Base-by-base conservation (phyloP, 805 yeast species). In the Hemisphaericaspora nanyangensis region DNA sequence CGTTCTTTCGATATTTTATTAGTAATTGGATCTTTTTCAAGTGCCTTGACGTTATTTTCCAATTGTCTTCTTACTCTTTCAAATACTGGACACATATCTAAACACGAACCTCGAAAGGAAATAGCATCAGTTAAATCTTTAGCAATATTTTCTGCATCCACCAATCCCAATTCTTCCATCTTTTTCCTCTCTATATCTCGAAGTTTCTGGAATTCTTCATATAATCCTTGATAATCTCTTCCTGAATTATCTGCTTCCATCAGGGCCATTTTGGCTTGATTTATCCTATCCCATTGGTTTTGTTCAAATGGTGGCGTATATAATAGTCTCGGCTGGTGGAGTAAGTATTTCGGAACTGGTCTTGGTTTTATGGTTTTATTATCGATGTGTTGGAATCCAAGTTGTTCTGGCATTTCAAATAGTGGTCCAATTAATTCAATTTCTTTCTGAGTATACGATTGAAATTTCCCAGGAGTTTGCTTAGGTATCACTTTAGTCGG, bases 51-150 rank as follows among this genome's bases (percentile, higher is more conserved):
- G 50, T 90, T 90, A 51, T 89, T 88, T 56, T 93, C 96, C 40
- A 82, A 78, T 3, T 84, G 76, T 63, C 99, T 75, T 55, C 95
- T 75, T 1, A 90, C 84, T 51, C 98, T 74, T 62, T 93, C 99
- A 62, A 82, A 91, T 0, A 79, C 77, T 0, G 99, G 98, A 60
- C 99, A 93, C 98, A 91, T 93, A 45, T 88, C 95, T 31, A 68
- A 58, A 60, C 99, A 93, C 1, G 95, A 76, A 3, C 99, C 99
- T 42, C 78, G 77, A 55, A 93, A 93, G 2, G 74, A 59, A 37
- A 93, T 87, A 1, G 98, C 99, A 44, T 91, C 95, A 44, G 77
- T 80, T n/a, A 93, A 68, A 39, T 82, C 80, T 60, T 89, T 88
- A 30, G 88, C 77, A 0, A 77, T 78, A 46, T 88, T 89, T 47